Evolutionary conservation across 495 filamentous ascomycete species (phyloP), one percentile per base, ranked within the genome.

Genomic region (Antarctomyces pellizariae): DNA sequence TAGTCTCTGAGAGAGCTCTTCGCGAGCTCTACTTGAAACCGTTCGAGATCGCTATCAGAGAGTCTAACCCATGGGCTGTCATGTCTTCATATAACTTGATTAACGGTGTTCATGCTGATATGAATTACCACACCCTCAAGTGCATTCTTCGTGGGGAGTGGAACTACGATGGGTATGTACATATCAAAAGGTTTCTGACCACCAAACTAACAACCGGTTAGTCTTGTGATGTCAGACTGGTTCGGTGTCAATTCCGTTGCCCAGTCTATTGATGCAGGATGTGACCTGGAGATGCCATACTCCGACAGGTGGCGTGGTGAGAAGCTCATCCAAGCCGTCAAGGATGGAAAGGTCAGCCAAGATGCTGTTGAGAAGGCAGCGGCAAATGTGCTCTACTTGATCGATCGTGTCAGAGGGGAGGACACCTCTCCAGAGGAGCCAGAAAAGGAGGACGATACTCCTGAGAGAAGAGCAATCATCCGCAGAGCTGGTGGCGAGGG

Each of bases 61-160:
- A 84, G 30, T 67, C 73, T 21, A 65, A 67, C 22, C 70, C 75
- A 3, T 71, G 74, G 51, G 74, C 75, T 18, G 44, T 84, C 25
- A 89, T 89, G 77, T 70, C 65, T 1, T 68, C 72, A n/a, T 89
- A 89, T 34, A 84, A 84, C 37, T 53, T 71, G n/a, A 51, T 84
- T 33, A 83, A 84, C 43, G 77, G 78, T 0, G 51, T 55, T 6
- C 76, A 89, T 45, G 66, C 71, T 6, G 75, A 75, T 41, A 73
- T 76, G 63, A 73, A 75, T 28, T 50, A 57, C 23, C 57, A 67
- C 30, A 62, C 71, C 1, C 53, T 91, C 18, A 64, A 65, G 28
- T 64, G 74, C 22, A 64, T 82, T n/a, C 49, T 89, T 16, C 59
- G 75, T 21, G 63, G 59, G 21, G 77, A 89, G 42, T 82, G 74